Evolutionary conservation across 2,329 filamentous ascomycete genomes (phyloP).

Genomic region (Chalaropsis thielavioides): DNA sequence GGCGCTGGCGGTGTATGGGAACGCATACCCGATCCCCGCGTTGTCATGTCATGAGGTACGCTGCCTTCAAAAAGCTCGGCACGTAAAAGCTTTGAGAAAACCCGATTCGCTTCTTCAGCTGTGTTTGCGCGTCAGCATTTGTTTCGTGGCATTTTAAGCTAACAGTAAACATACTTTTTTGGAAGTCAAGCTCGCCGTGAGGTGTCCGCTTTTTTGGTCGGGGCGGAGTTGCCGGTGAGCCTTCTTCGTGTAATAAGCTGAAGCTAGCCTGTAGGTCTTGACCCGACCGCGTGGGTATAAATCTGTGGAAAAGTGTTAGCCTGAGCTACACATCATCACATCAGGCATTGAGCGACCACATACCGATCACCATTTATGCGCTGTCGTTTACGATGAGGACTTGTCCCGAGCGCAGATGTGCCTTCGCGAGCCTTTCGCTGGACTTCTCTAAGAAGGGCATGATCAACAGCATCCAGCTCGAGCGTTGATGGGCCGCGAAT

Average conservation of each 20-base stretch:
- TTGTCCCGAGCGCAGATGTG: slow-evolving; percentile 37
- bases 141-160: background rate
- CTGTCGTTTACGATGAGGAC: slow-evolving; percentile 44
- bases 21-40: slow-evolving; percentile 12
- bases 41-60: slow-evolving; percentile 51
- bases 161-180: slow-evolving; percentile 53
- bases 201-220: slow-evolving; percentile 71
- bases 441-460: slow-evolving; percentile 38
- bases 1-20: slow-evolving; percentile 67
- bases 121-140: background rate
- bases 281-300: slow-evolving; percentile 86
- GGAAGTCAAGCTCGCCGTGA: slow-evolving; percentile 84
- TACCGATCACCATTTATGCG: slow-evolving; percentile 49
- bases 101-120: slow-evolving; percentile 90
- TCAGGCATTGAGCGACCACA: slow-evolving; percentile 16
- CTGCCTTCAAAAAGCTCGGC: slow-evolving; percentile 86
- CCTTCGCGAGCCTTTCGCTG: slow-evolving; percentile 28
- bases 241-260: slow-evolving; percentile 80
- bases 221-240: slow-evolving; percentile 80
- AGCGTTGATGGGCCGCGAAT: slow-evolving; percentile 28
- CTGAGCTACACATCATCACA: background rate
- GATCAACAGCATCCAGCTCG: slow-evolving; percentile 37
- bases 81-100: slow-evolving; percentile 74
- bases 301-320: slow-evolving; percentile 41
- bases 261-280: slow-evolving; percentile 91